Evolutionary conservation across 2,329 filamentous ascomycete species (phyloP), one percentile per base, ranked within the genome.

Genomic region (Bipolaris victoriae): DNA sequence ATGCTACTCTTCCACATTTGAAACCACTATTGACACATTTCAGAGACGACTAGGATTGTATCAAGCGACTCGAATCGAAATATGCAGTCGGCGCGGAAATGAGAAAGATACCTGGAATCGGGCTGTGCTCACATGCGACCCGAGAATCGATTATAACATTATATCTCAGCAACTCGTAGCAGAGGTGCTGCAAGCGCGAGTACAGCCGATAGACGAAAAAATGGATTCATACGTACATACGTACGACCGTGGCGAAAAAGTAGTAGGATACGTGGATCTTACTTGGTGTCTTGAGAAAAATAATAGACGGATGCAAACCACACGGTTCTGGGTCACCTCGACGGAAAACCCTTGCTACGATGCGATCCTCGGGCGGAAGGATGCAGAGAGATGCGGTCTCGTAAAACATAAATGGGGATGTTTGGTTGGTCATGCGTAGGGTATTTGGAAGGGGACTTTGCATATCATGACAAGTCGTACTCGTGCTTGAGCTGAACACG

Each of bases 341-440:
- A 50, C 48, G 1, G 26, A 43, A 7, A 50, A 43, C 13, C 26
- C 48, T 5, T 29, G 13, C 3, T 50, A 50, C 48, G 37, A 50
- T 50, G 48, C n/a, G 13, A n/a, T 50, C 7, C 37, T 50, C 16
- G 48, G 48, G 18, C 37, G 36, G 29, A n/a, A 4, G 13, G 48
- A 50, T 22, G 48, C 26, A 41, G 48, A 50, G 15, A 24, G 35
- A 40, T 50, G 36, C 7, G 48, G 48, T 16, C 37, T 50, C 2
- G n/a, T 31, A 13, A 50, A 10, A 33, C 10, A 13, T 10, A 35
- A 40, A 35, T 33, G 36, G 39, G 33, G 36, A 29, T n/a, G 22
- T 24, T 24, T 5, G 13, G 13, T 18, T 45, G 41, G 41, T 31
- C 6, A n/a, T 45, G n/a, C 7, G 24, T 31, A 9, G 18, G 22